phyloP scores from a whole-genome alignment of 169 alveolate genomes.

The Haemoproteus tartakovskyi region DNA sequence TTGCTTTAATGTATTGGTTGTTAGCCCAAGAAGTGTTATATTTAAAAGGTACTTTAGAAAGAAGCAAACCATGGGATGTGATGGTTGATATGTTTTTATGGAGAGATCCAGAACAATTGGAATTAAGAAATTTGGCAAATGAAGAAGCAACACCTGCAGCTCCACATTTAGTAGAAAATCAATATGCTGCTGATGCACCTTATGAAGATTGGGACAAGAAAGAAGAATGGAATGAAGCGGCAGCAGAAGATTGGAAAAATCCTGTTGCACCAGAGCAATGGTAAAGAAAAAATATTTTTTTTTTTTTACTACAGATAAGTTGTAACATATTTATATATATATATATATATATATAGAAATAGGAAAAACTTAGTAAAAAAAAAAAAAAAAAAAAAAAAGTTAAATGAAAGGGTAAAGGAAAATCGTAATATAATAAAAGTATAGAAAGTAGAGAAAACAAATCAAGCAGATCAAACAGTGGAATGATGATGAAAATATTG shows the following conservation, averaged over 20 bases:
- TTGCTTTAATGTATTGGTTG: slow-evolving; percentile 97
- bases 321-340: background rate
- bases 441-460: too few relatives aligned
- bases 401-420: background rate
- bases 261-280: slow-evolving; percentile 57
- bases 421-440: background rate
- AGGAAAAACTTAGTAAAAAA: background rate
- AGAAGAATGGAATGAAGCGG: slow-evolving; percentile 65
- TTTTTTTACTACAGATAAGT: background rate
- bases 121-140: slow-evolving; percentile 68
- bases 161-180: slow-evolving; percentile 57
- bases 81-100: slow-evolving; percentile 94
- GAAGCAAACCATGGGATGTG: slow-evolving; percentile 89
- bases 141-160: slow-evolving; percentile 63
- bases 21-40: slow-evolving; percentile 97
- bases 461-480: too few relatives aligned
- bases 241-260: slow-evolving; percentile 62
- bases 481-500: too few relatives aligned
- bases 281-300: background rate
- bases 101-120: slow-evolving; percentile 91
- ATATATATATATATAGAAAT: background rate
- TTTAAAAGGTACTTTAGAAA: slow-evolving; percentile 89
- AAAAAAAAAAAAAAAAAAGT: background rate
- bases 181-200: slow-evolving; percentile 58
- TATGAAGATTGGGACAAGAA: slow-evolving; percentile 64